These are phyloP conservation scores for Oryza glaberrima DNA, from an alignment of 176 grass and related monocot species.

Conservation along the genomic window DNA sequence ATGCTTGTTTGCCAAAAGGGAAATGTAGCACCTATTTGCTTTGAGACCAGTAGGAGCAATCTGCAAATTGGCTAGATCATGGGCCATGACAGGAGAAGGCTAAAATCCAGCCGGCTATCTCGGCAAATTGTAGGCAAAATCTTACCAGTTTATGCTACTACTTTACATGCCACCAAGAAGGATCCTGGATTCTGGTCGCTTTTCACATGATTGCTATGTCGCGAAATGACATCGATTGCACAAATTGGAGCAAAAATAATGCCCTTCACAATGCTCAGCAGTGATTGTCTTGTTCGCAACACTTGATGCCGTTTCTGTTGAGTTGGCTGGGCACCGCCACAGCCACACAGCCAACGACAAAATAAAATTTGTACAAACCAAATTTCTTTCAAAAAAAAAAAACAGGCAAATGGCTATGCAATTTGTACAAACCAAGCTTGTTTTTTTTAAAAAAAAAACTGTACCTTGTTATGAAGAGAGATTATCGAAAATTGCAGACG, in stretches of 20 bases:
- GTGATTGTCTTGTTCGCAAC: not conserved
- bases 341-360: not conserved
- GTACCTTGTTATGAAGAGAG: not conserved
- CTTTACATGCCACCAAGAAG: not conserved
- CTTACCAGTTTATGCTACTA: not conserved
- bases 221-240: not conserved
- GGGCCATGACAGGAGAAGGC: not conserved
- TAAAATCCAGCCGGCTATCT: not conserved
- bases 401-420: not conserved
- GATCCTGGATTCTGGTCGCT: not conserved
- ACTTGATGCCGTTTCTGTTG: not conserved
- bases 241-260: not conserved
- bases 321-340: not conserved
- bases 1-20: not conserved
- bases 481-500: not conserved
- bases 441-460: not conserved
- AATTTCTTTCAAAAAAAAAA: not conserved
- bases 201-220: not conserved
- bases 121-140: not conserved
- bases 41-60: not conserved
- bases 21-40: not conserved
- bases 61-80: not conserved
- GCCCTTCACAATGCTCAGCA: not conserved
- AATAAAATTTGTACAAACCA: not conserved
- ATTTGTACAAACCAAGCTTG: not conserved